Conservation (phyloP, 1,284 basidiomycete species). For the Pseudozyma sp. region DNA sequence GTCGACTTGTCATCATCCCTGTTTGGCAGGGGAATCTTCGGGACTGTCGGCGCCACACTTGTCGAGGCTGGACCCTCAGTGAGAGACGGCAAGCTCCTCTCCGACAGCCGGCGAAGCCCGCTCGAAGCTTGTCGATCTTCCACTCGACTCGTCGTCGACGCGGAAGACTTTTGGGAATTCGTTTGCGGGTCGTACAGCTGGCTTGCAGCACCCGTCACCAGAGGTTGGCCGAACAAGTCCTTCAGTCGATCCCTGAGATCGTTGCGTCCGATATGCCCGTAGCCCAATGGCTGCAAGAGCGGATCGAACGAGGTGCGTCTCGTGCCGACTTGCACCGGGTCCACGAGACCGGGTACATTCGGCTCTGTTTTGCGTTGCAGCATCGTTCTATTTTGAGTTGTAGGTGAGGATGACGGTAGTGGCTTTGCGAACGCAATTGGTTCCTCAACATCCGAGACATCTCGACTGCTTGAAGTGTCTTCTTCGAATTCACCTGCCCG, state of each 20-base stretch:
- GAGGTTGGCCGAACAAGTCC: slow-evolving; percentile 48
- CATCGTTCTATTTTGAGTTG: not conserved
- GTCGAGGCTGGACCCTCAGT: not conserved
- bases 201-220: slow-evolving; percentile 16
- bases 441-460: slow-evolving; percentile 30
- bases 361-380: slow-evolving; percentile 1
- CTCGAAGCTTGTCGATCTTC: not conserved
- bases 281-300: slow-evolving; percentile 31
- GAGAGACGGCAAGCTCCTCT: not conserved
- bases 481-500: slow-evolving; percentile 47
- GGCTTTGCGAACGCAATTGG: not conserved
- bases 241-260: slow-evolving; percentile 39
- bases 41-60: not conserved
- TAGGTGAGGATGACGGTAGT: not conserved
- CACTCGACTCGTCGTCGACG: not conserved
- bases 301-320: slow-evolving; percentile 28
- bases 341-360: not conserved
- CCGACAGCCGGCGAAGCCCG: slow-evolving; percentile 2
- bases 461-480: slow-evolving; percentile 48
- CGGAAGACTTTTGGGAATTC: not conserved
- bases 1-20: slow-evolving; percentile 3
- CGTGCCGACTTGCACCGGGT: not conserved
- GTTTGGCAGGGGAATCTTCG: not conserved
- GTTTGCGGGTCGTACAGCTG: not conserved
- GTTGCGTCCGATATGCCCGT: slow-evolving; percentile 20